Evolutionary conservation across 2,329 filamentous ascomycete genomes (phyloP).

Genomic region (Rhexocercosporidium sp.): DNA sequence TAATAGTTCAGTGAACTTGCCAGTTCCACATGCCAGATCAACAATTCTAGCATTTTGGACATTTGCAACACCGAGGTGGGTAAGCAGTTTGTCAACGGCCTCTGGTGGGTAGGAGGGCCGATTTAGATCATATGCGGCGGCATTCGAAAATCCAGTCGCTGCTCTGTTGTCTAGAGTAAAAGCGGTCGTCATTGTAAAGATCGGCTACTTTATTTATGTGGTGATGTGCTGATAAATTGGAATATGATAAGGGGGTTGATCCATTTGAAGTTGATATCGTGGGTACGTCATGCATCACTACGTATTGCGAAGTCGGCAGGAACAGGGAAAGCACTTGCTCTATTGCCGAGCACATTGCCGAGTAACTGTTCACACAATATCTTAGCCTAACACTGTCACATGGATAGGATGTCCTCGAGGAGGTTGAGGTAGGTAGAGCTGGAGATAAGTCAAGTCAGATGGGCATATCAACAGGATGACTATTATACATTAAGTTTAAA

Average conservation of each 20-base stretch:
- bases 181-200: background rate
- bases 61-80: conserved; percentile 56
- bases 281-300: background rate
- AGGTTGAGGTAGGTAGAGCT: no score
- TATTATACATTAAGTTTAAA: no score
- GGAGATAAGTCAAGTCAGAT: no score
- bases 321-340: background rate
- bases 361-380: background rate
- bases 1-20: conserved; percentile 71
- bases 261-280: background rate
- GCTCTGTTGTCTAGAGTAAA: conserved; percentile 34
- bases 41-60: conserved; percentile 56
- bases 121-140: conserved; percentile 67
- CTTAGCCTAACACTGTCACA: no score
- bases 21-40: conserved; percentile 72
- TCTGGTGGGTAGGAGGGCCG: conserved; percentile 69
- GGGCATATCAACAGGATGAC: background rate
- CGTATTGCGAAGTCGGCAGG: conserved; percentile 10
- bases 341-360: background rate
- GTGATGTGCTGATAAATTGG: background rate
- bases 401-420: no score
- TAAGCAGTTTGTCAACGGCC: conserved; percentile 63
- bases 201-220: background rate
- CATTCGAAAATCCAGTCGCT: conserved; percentile 64
- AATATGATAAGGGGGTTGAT: background rate